Base-by-base conservation (phyloP, 2,329 filamentous ascomycete genomes). In the Chaetomium strumarium region DNA sequence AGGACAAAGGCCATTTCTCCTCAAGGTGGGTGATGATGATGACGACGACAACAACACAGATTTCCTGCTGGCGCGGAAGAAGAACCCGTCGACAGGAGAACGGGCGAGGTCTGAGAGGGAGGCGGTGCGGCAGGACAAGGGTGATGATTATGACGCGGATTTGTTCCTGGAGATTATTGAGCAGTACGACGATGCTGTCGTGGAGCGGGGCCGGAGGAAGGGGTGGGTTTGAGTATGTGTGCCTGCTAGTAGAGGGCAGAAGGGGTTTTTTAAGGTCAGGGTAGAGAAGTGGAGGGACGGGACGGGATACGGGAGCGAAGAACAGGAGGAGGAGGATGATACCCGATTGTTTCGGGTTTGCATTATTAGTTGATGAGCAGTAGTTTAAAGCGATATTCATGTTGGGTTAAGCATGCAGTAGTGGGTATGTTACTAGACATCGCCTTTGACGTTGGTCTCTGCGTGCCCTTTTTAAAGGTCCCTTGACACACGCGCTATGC, bases 141-240 rank as follows among this genome's bases (percentile, higher is more conserved):
- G 52, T 1, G 49, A 57, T 13, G 24, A 53, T 30, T 46, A 57
- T 13, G 24, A 53, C 24, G 56, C 46, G 36, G 53, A 58, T 17
- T 19, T 58, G 40, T 56, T 55, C 42, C 39, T 57, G 56, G 54
- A 58, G 40, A 58, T 60, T 29, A 52, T 55, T 41, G 48, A 46
- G 14, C 16, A 42, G 17, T 60, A 60, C 43, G 39, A 8, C 5
- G 31, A 29, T 5, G 19, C 10, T 20, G 45, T 9, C 20, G 20
- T 3, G 19, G 19, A 8, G 12, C 14, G 8, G 19, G 36, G 5
- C 41, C 16, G 24, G 36, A 9, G 30, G 31, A 20, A 19, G 20
- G 19, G 20, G 19, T 30, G 43, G 36, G 12, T 10, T 29, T 11
- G 11, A 12, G 14, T 5, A 13, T 11, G 42, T 20, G 40, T 13